These are phyloP conservation scores for Yarrowia sp. DNA, from an alignment of 805 yeast species.

Conservation along the genomic window DNA sequence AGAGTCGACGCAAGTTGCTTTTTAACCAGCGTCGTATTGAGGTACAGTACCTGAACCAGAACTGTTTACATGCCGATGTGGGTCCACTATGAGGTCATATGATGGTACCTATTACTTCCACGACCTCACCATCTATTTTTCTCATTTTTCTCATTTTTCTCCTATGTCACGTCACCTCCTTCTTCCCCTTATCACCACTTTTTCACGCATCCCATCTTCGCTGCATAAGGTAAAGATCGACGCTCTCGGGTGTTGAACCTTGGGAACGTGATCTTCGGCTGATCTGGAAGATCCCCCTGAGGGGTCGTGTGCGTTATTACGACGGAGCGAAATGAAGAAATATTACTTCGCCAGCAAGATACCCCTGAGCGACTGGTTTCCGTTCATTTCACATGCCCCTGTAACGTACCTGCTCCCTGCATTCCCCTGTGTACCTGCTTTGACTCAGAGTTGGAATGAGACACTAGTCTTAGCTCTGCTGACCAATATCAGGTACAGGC, in stretches of 20 bases:
- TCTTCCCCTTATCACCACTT: too few relatives aligned
- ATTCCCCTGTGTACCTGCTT: constrained; percentile 2
- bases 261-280: neutral
- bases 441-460: constrained; percentile 32
- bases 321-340: neutral
- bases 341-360: neutral
- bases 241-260: constrained; percentile 5
- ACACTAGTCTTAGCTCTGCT: constrained; percentile 8
- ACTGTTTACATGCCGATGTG: too few relatives aligned
- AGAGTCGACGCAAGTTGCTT: too few relatives aligned
- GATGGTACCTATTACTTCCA: too few relatives aligned
- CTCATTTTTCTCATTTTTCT: too few relatives aligned
- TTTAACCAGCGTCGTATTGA: too few relatives aligned
- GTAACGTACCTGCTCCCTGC: neutral
- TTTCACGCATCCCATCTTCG: neutral
- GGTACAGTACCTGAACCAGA: too few relatives aligned
- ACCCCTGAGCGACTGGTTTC: too few relatives aligned
- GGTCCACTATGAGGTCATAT: too few relatives aligned
- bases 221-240: constrained; percentile 6
- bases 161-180: too few relatives aligned
- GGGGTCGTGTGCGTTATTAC: neutral
- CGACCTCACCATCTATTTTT: too few relatives aligned
- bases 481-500: neutral
- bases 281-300: constrained; percentile 19
- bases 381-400: neutral